These are phyloP conservation scores for Nothophytophthora sp. DNA, from an alignment of 352 stramenopile species.

Conservation along the genomic window DNA sequence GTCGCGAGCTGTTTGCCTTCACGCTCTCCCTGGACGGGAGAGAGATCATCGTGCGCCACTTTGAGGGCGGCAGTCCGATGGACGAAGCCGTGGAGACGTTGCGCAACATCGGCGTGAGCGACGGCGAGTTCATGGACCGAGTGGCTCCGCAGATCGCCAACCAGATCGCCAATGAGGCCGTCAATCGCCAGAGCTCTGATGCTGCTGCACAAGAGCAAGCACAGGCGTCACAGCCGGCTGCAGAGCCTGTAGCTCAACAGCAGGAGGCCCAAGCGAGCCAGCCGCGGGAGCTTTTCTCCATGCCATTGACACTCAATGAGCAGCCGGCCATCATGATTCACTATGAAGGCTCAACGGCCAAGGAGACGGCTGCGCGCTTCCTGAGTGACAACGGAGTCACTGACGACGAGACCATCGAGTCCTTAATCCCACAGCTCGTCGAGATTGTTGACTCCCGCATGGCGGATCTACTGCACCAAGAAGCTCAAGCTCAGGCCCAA, in stretches of 20 bases:
- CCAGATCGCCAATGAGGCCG: conserved; percentile 56
- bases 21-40: conserved; percentile 51
- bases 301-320: conserved; percentile 62
- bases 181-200: conserved; percentile 12
- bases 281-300: conserved; percentile 60
- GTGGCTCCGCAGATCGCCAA: conserved; percentile 60
- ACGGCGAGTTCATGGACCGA: conserved; percentile 53
- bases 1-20: conserved; percentile 65
- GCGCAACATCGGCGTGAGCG: conserved; percentile 39
- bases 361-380: conserved; percentile 62
- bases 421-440: conserved; percentile 52
- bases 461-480: conserved; percentile 42
- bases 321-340: conserved; percentile 55
- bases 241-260: conserved; percentile 11
- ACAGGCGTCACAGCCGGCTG: conserved; percentile 6
- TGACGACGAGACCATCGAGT: conserved; percentile 35
- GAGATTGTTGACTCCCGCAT: conserved; percentile 59
- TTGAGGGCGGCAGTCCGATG: conserved; percentile 57
- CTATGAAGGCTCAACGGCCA: conserved; percentile 57
- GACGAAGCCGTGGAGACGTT: conserved; percentile 62
- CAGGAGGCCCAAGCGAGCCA: conserved; percentile 16
- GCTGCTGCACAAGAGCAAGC: background rate
- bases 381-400: conserved; percentile 59
- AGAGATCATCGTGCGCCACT: conserved; percentile 59
- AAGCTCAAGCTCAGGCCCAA: conserved; percentile 20